A percentile compares a stretch with the other conserved stretches of the same genome.
phyloP scores from a whole-genome alignment of 73 alveolate genomes.

The Tetrahymena thermophila region DNA sequence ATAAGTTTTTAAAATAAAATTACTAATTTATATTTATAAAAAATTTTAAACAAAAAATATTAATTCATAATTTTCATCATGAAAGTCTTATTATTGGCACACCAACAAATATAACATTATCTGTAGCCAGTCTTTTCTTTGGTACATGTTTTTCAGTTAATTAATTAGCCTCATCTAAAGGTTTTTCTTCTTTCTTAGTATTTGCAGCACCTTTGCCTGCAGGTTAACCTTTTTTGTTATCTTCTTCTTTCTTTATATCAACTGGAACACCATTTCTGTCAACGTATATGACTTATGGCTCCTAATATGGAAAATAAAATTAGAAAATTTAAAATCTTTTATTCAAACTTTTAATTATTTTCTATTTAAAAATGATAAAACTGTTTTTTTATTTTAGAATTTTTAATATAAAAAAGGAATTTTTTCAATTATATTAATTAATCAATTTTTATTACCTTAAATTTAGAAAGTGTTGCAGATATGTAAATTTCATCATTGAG shows the following conservation, averaged over 20 bases:
- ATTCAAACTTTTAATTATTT: too few species aligned
- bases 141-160: slow-evolving; percentile 17
- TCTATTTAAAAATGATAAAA: too few species aligned
- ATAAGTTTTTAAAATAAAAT: too few species aligned
- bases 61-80: slow-evolving; percentile 8
- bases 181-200: slow-evolving; percentile 15
- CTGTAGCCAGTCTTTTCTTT: slow-evolving; percentile 24
- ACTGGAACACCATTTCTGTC: slow-evolving; percentile 26
- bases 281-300: slow-evolving; percentile 12
- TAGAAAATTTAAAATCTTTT: too few species aligned
- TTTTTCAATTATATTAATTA: not conserved
- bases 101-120: slow-evolving; percentile 37
- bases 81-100: slow-evolving; percentile 32
- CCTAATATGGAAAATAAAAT: not conserved
- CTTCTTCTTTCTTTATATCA: not conserved
- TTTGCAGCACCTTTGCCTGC: slow-evolving; percentile 21
- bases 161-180: not conserved
- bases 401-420: too few species aligned
- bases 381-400: too few species aligned
- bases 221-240: slow-evolving; percentile 19
- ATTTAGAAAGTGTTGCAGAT: slow-evolving; percentile 3
- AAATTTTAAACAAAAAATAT: not conserved
- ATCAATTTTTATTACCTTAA: not conserved
- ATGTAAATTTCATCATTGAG: slow-evolving; percentile 29
- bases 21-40: not conserved